These are phyloP conservation scores for Yamadazyma atmosphaerica DNA, from an alignment of 1,139 yeast genomes.

Conservation along the genomic window DNA sequence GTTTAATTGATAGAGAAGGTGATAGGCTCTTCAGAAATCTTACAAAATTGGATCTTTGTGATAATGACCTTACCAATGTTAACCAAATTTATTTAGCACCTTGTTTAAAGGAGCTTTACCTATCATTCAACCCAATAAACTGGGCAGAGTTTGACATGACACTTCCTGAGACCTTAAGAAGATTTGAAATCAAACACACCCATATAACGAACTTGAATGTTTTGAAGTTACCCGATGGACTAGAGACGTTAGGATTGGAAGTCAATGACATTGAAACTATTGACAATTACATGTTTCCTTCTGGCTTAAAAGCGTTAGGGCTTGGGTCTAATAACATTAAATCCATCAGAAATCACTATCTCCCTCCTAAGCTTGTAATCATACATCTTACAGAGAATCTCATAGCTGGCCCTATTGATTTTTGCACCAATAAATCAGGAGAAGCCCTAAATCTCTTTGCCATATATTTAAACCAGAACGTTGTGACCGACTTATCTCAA, in stretches of 20 bases:
- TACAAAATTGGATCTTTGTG: not conserved
- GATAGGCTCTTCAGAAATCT: too few species aligned
- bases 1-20: too few species aligned
- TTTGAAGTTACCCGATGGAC: conserved; percentile 20
- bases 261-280: conserved; percentile 22
- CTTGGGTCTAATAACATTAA: conserved; percentile 22
- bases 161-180: conserved; percentile 17
- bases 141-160: conserved; percentile 16
- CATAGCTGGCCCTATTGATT: conserved; percentile 17
- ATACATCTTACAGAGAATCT: conserved; percentile 26
- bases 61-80: not conserved
- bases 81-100: conserved; percentile 3
- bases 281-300: conserved; percentile 22
- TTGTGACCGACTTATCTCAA: conserved; percentile 13
- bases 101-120: conserved; percentile 14
- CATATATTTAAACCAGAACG: conserved; percentile 22
- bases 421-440: conserved; percentile 17
- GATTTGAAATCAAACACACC: conserved; percentile 21
- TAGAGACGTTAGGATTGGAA: conserved; percentile 21
- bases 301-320: conserved; percentile 19
- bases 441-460: conserved; percentile 17
- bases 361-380: conserved; percentile 19
- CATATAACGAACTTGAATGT: conserved; percentile 16
- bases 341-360: conserved; percentile 12
- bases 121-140: conserved; percentile 26